Base-by-base conservation (phyloP, 371 early-diverging fungal genomes). In the Ecytonucleospora hepatopenaei region DNA sequence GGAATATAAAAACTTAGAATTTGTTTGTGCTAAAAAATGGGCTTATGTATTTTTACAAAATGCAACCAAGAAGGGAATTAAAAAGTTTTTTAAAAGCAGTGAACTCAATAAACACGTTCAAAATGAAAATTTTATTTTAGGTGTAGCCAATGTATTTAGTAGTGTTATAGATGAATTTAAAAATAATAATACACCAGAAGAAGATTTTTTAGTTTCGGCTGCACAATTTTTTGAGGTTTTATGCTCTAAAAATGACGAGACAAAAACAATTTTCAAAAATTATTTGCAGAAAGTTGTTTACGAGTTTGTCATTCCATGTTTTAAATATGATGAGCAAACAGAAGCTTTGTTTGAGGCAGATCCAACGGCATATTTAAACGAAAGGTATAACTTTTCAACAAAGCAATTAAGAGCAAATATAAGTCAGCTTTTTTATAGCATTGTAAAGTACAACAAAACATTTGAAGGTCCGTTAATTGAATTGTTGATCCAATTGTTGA, bases 71-170 rank as follows among this genome's bases (percentile, higher is more conserved):
- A 77, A 76, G 59, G 76, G 72, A 0, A 28, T 69, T 35, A 80
- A 72, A 57, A 80, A 75, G 69, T 75, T 68, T 51, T 69, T 69
- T 51, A 77, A 75, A 54, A 68, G 69, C 28, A 17, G 17, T 28
- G 64, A 68, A 15, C 32, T 75, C 27, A 27, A 47, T 28, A 54
- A 61, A 3, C 70, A 53, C 48, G 54, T 71, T 1, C 30, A 23
- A 19, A 58, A 64, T 19, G 19, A 47, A 3, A 17, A 28, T 47
- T 68, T 49, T 15, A 54, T 73, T 16, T 19, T 28, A 21, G 40
- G 62, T 27, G 48, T 69, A 16, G 62, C 58, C 32, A 34, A 57
- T 1, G 48, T 46, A 17, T 62, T 67, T 27, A 12, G 19, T 1
- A 49, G 40, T 8, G 19, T 74, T 35, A 51, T 71, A 48, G 19